These are phyloP conservation scores for Stygiomarasmius scandens DNA, from an alignment of 1,284 basidiomycete genomes.

Conservation along the genomic window DNA sequence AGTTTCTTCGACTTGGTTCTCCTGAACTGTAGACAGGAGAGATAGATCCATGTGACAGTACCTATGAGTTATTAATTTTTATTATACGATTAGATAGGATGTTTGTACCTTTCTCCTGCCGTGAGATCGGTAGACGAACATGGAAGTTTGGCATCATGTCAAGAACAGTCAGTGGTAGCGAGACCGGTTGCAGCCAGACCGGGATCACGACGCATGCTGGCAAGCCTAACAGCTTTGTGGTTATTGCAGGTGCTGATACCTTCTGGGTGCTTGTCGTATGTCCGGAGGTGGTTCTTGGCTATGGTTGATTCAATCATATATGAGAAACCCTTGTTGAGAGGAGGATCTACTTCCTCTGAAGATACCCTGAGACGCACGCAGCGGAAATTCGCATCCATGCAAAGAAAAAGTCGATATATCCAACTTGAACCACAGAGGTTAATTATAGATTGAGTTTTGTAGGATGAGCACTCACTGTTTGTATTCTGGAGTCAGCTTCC, in stretches of 20 bases:
- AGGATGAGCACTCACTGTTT: no score
- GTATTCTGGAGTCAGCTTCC: no score
- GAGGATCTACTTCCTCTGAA: no score
- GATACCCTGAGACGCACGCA: no score
- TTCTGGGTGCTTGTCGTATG: neutral
- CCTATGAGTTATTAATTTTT: slow-evolving; percentile 2
- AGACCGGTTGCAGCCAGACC: neutral
- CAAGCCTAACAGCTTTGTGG: slow-evolving; percentile 7
- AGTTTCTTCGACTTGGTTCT: neutral
- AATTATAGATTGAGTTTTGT: no score
- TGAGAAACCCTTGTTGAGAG: no score
- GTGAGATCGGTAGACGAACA: slow-evolving; percentile 22
- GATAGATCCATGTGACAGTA: slow-evolving; percentile 20
- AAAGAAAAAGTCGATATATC: no score
- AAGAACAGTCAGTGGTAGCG: slow-evolving; percentile 13
- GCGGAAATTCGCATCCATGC: no score
- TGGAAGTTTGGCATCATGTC: slow-evolving; percentile 19
- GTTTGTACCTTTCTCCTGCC: slow-evolving; percentile 23
- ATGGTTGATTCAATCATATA: no score
- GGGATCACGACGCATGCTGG: slow-evolving; percentile 3
- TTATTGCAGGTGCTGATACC: slow-evolving; percentile 11
- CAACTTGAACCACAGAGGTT: no score
- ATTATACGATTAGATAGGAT: no score
- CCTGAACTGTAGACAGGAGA: slow-evolving; percentile 6
- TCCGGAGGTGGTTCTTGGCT: no score